Percentiles rank a stretch among this genome's conserved stretches.
Evolutionary conservation across 1,284 basidiomycete species (phyloP).

Genomic region (Boletus hoseneyae): DNA sequence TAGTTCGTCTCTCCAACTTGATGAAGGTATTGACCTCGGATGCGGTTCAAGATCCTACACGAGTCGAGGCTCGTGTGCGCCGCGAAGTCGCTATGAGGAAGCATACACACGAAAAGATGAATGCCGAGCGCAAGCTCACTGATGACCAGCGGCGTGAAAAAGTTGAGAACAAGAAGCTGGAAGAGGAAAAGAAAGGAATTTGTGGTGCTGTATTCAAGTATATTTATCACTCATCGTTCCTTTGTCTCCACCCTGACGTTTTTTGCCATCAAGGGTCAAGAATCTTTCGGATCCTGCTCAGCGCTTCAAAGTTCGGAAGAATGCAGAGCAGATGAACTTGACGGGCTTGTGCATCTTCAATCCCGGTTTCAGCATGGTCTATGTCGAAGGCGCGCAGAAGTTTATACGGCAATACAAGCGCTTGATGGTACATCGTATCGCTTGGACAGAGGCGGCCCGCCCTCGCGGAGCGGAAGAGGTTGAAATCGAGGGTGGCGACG

Average conservation of each 20-base stretch:
- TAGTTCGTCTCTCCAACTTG: slow-evolving; percentile 92
- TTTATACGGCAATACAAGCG: slow-evolving; percentile 87
- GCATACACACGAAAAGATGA: slow-evolving; percentile 90
- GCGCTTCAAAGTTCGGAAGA: slow-evolving; percentile 94
- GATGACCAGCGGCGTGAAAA: slow-evolving; percentile 89
- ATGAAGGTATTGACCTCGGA: slow-evolving; percentile 98
- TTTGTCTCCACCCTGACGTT: not conserved
- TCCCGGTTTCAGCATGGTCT: slow-evolving; percentile 84
- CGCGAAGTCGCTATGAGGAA: slow-evolving; percentile 90
- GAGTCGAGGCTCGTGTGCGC: slow-evolving; percentile 92
- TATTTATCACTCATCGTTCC: slow-evolving; percentile 30
- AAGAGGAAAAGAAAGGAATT: slow-evolving; percentile 87
- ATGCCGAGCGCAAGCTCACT: slow-evolving; percentile 86
- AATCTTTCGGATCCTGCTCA: slow-evolving; percentile 91
- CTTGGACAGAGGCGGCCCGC: slow-evolving; percentile 91
- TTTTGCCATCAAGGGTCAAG: slow-evolving; percentile 58
- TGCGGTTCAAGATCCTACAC: slow-evolving; percentile 95
- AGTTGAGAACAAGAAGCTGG: slow-evolving; percentile 75
- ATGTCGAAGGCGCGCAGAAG: slow-evolving; percentile 90
- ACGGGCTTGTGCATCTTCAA: slow-evolving; percentile 90
- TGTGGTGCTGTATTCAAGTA: slow-evolving; percentile 88
- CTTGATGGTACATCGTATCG: slow-evolving; percentile 85
- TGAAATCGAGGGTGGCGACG: slow-evolving; percentile 54
- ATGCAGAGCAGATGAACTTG: slow-evolving; percentile 87
- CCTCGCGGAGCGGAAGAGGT: slow-evolving; percentile 70